These are phyloP conservation scores for Rhodomyrtus tomentosa DNA, from an alignment of 345 rosid genomes.

Conservation along the genomic window DNA sequence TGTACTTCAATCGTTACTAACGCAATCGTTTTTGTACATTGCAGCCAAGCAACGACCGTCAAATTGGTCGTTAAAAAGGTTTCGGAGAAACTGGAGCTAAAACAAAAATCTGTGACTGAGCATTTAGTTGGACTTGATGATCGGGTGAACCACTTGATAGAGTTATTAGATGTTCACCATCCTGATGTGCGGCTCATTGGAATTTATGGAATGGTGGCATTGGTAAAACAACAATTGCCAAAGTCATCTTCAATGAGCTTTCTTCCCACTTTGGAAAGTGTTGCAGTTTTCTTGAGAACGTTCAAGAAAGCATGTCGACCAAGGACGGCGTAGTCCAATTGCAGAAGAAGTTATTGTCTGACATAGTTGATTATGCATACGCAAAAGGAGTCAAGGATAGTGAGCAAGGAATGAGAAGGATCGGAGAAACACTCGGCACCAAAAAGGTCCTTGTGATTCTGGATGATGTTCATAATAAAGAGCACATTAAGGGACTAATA, in stretches of 20 bases:
- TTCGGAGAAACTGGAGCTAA: not conserved
- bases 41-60: not conserved
- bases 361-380: not conserved
- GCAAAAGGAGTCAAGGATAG: fast-evolving
- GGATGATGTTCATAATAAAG: not conserved
- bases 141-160: not conserved
- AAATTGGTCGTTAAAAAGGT: not conserved
- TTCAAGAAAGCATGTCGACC: not conserved
- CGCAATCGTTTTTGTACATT: fast-evolving
- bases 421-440: fast-evolving
- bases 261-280: not conserved
- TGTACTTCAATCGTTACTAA: not conserved
- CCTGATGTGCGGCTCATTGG: not conserved
- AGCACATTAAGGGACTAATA: not conserved
- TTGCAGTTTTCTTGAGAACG: not conserved
- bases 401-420: not conserved
- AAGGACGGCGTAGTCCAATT: not conserved
- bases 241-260: not conserved
- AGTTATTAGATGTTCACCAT: not conserved
- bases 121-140: not conserved
- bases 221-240: not conserved
- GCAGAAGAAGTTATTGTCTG: not conserved
- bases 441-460: not conserved
- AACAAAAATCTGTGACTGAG: not conserved
- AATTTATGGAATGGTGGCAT: not conserved